These are phyloP conservation scores for Macadamia tetraphylla DNA, from an alignment of 164 flowering plant genomes.

Conservation along the genomic window DNA sequence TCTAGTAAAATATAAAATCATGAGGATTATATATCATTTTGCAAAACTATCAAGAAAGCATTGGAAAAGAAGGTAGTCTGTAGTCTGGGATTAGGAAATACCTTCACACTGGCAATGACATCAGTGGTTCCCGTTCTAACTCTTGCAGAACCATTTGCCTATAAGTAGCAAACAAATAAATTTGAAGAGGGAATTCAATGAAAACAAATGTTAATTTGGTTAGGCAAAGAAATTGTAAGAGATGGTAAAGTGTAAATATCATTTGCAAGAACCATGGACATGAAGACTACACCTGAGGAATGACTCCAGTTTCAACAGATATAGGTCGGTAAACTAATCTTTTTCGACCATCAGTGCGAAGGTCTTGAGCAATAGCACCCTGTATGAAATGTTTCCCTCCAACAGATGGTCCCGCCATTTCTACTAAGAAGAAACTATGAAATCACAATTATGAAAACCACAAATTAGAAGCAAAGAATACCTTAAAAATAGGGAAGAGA, in stretches of 20 bases:
- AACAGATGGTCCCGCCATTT: constrained; percentile 77
- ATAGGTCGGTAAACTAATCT: constrained; percentile 69
- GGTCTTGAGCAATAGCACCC: constrained; percentile 88
- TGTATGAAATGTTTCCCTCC: constrained; percentile 79
- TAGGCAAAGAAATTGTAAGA: neutral
- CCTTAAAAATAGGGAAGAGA: too few species aligned
- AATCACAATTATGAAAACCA: neutral
- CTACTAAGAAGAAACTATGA: constrained; percentile 13
- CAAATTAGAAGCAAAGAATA: neutral
- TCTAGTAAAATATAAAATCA: neutral
- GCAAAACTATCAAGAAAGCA: neutral
- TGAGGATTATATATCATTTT: neutral
- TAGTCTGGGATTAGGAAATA: neutral
- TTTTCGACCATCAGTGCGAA: constrained; percentile 86
- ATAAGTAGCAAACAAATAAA: neutral
- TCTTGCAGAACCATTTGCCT: constrained; percentile 98
- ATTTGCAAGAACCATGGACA: neutral
- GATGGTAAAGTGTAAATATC: neutral
- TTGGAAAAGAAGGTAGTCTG: neutral
- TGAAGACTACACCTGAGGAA: constrained; percentile 64
- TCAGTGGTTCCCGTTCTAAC: constrained; percentile 83
- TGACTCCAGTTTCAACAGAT: constrained; percentile 73
- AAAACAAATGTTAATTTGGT: neutral
- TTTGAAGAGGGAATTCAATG: neutral
- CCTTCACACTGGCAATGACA: constrained; percentile 90